phyloP scores from a whole-genome alignment of 495 filamentous ascomycete genomes.

The Mytilinidion resinicola region DNA sequence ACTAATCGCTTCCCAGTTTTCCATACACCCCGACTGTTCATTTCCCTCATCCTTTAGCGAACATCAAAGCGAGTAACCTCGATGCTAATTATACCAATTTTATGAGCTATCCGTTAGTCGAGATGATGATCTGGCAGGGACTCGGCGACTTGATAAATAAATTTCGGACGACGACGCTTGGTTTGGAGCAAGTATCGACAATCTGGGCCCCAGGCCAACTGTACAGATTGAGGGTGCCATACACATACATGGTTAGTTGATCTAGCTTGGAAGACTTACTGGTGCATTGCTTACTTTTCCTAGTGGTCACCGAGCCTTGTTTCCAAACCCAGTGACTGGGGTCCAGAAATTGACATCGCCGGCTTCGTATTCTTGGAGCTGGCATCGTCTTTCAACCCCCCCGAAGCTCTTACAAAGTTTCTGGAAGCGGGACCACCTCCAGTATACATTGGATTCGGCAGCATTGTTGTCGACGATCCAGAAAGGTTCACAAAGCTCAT shows the following conservation, averaged over 20 bases:
- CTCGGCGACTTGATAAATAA: slow-evolving; percentile 36
- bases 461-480: slow-evolving; percentile 39
- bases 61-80: slow-evolving; percentile 38
- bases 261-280: background rate
- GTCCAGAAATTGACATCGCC: slow-evolving; percentile 35
- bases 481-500: slow-evolving; percentile 36
- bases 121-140: slow-evolving; percentile 43
- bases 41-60: slow-evolving; percentile 40
- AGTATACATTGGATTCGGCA: slow-evolving; percentile 39
- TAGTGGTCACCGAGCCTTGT: slow-evolving; percentile 36
- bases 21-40: slow-evolving; percentile 34
- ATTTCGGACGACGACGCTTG: slow-evolving; percentile 32
- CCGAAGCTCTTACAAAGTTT: slow-evolving; percentile 32
- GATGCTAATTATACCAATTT: slow-evolving; percentile 58
- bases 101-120: slow-evolving; percentile 60
- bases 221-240: slow-evolving; percentile 36
- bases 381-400: slow-evolving; percentile 33
- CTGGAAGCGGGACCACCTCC: slow-evolving; percentile 34
- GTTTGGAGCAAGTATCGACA: slow-evolving; percentile 30
- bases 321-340: slow-evolving; percentile 39
- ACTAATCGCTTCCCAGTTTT: slow-evolving; percentile 22
- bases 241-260: slow-evolving; percentile 32
- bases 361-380: slow-evolving; percentile 39
- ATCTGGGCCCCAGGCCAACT: slow-evolving; percentile 38
- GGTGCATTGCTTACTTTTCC: background rate